These are phyloP conservation scores for Fraxinus excelsior DNA, from an alignment of 257 asterid species.

Conservation along the genomic window DNA sequence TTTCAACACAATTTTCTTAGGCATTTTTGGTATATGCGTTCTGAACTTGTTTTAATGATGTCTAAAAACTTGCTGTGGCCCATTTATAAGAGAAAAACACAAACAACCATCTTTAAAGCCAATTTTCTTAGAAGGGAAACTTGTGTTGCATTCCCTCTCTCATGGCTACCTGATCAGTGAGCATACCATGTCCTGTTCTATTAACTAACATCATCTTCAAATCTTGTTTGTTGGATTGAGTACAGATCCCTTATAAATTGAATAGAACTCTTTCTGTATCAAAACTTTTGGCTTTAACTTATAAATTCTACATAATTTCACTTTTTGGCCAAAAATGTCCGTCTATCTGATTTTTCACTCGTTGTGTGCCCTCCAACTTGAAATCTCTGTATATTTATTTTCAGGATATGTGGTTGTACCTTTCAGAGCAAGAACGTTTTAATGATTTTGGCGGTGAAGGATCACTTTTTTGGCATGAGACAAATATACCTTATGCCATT, in stretches of 20 bases:
- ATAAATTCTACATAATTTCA: background rate
- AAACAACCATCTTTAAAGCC: background rate
- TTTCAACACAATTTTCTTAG: background rate
- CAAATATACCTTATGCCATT: conserved; percentile 93
- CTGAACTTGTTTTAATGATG: background rate
- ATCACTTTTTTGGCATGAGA: conserved; percentile 94
- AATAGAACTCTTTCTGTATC: background rate
- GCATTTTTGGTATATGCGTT: background rate
- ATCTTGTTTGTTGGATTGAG: background rate
- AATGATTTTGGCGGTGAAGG: conserved; percentile 78
- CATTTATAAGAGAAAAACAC: background rate
- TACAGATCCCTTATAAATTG: background rate
- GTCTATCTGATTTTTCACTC: background rate
- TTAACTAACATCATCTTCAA: background rate
- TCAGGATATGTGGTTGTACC: conserved; percentile 96
- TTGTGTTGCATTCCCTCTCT: background rate
- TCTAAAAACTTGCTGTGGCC: background rate
- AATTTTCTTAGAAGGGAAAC: background rate
- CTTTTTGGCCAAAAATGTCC: background rate
- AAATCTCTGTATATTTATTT: conserved; percentile 7
- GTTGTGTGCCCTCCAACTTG: background rate
- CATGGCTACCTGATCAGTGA: background rate
- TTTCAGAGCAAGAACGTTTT: conserved; percentile 74
- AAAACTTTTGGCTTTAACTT: background rate
- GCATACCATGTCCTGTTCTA: background rate